Evolutionary conservation across 805 yeast species (phyloP).

Genomic region (Candida yuanshanica): DNA sequence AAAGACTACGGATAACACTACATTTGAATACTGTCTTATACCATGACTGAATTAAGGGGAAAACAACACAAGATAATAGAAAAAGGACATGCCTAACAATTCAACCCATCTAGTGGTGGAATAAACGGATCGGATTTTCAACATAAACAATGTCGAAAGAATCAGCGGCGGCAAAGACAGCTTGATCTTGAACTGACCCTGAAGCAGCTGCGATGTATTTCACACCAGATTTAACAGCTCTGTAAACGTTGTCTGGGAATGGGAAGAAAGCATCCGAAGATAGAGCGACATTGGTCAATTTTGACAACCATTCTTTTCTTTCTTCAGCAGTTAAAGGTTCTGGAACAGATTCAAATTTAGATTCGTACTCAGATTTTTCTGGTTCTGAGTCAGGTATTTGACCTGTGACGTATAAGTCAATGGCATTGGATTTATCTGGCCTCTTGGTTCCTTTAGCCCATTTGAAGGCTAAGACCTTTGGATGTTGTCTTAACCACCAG

Average conservation of each 20-base stretch:
- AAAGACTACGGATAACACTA: not conserved
- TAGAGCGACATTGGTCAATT: constrained; percentile 81
- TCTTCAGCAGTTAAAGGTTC: constrained; percentile 76
- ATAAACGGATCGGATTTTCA: constrained; percentile 94
- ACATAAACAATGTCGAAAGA: constrained; percentile 85
- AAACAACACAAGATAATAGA: not conserved
- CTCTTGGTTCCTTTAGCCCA: constrained; percentile 99
- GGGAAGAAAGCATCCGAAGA: constrained; percentile 99
- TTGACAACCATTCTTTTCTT: constrained; percentile 79
- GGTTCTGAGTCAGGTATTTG: constrained; percentile 92
- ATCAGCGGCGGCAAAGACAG: constrained; percentile 94
- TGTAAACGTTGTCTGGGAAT: constrained; percentile 97
- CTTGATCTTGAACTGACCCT: constrained; percentile 97
- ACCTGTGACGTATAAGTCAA: constrained; percentile 85
- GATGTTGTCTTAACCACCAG: constrained; percentile 99
- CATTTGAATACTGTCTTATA: too few relatives aligned
- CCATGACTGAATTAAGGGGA: not conserved
- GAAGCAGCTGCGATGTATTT: constrained; percentile 94
- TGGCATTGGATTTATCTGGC: constrained; percentile 97
- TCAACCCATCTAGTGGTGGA: constrained; percentile 70
- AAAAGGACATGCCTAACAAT: not conserved
- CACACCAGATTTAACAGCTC: constrained; percentile 96
- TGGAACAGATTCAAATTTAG: constrained; percentile 83
- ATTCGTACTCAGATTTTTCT: constrained; percentile 86
- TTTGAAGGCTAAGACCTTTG: constrained; percentile 83